Conservation (phyloP, 176 grass and related monocot genomes). For the Avena insularis region DNA sequence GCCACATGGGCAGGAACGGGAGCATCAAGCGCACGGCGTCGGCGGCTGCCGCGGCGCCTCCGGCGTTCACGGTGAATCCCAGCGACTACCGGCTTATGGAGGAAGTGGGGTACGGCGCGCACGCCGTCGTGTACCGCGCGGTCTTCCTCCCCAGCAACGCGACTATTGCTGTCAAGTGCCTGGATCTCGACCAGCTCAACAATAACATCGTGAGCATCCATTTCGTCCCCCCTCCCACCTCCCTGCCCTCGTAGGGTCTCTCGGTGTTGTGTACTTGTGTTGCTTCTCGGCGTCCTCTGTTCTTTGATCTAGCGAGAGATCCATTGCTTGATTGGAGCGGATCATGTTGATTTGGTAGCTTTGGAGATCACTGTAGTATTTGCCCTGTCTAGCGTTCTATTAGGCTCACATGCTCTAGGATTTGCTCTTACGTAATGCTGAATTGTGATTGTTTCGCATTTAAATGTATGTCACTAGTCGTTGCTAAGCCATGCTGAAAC, state of each 20-base stretch:
- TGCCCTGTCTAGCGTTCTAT: neutral
- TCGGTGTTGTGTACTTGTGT: neutral
- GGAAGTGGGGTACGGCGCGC: slow-evolving; percentile 93
- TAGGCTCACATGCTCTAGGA: slow-evolving; percentile 13
- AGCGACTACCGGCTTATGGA: slow-evolving; percentile 75
- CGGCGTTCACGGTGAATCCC: slow-evolving; percentile 64
- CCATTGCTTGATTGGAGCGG: slow-evolving; percentile 33
- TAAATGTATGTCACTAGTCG: slow-evolving; percentile 29
- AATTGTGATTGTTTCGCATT: slow-evolving; percentile 26
- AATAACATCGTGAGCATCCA: slow-evolving; percentile 82
- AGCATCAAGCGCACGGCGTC: slow-evolving; percentile 27
- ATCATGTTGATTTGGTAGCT: slow-evolving; percentile 42
- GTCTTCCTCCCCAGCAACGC: slow-evolving; percentile 70
- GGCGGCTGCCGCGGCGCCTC: slow-evolving; percentile 20
- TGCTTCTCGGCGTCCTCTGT: slow-evolving; percentile 14
- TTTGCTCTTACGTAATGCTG: slow-evolving; percentile 15
- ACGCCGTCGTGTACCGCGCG: slow-evolving; percentile 90
- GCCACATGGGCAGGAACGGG: slow-evolving; percentile 53
- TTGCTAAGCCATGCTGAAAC: slow-evolving; percentile 22
- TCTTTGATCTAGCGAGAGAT: slow-evolving; percentile 62
- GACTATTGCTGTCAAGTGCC: slow-evolving; percentile 89
- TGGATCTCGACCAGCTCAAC: slow-evolving; percentile 99
- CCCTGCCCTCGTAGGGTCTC: slow-evolving; percentile 8
- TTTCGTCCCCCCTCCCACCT: neutral
- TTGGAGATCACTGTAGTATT: slow-evolving; percentile 29